A percentile compares a stretch with the other conserved stretches of the same genome.
Conservation (phyloP, 306 rosid species). For the Castanospermum australe region DNA sequence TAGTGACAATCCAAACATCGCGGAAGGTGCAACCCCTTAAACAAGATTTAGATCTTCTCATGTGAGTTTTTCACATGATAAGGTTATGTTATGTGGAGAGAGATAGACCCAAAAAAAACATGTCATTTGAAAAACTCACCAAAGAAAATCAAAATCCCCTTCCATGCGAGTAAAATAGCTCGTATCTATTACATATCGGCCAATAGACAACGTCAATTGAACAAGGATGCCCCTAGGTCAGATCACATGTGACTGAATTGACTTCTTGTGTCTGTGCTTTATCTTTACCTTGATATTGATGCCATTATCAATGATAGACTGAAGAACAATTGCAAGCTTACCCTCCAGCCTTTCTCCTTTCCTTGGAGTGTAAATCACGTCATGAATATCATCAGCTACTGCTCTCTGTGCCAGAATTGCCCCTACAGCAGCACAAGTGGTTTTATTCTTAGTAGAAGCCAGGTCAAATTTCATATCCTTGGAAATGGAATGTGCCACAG, state of each 20-base stretch:
- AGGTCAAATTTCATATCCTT: slow-evolving; percentile 81
- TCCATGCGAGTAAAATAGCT: neutral
- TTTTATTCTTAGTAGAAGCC: slow-evolving; percentile 62
- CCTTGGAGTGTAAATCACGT: slow-evolving; percentile 79
- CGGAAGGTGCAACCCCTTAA: neutral
- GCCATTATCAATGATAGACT: slow-evolving; percentile 68
- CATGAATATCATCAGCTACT: slow-evolving; percentile 87
- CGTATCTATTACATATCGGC: neutral
- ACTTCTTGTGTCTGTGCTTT: slow-evolving; percentile 62
- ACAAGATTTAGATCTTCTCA: no score
- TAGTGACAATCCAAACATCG: neutral
- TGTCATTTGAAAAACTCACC: no score
- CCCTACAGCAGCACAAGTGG: slow-evolving; percentile 88
- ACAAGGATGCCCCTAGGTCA: slow-evolving; percentile 10
- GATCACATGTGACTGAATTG: slow-evolving; percentile 6
- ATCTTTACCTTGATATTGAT: slow-evolving; percentile 75
- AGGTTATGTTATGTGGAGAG: no score
- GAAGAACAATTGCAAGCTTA: slow-evolving; percentile 79
- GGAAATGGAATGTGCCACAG: slow-evolving; percentile 87
- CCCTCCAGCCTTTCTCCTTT: slow-evolving; percentile 83
- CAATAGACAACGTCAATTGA: neutral
- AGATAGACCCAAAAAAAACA: no score
- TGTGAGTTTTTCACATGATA: no score
- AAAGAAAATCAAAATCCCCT: neutral
- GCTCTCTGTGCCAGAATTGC: slow-evolving; percentile 82